Base-by-base conservation (phyloP, 768 basidiomycete species). In the Podaxis rugospora region DNA sequence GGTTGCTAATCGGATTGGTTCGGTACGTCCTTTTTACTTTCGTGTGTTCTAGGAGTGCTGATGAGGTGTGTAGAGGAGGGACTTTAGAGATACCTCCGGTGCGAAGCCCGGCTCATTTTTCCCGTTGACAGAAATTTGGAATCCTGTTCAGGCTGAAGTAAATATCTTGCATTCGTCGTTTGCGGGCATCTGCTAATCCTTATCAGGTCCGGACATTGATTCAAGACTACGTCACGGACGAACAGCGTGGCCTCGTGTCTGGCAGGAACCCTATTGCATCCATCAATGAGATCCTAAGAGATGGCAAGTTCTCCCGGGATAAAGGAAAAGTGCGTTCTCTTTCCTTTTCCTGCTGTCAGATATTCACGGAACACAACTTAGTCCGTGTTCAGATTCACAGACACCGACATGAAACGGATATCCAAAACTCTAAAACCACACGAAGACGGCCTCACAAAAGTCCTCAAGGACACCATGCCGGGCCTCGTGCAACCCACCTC, bases 241-340 rank as follows among this genome's bases (percentile, higher is more conserved):
- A 96, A 65, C 89, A 93, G 63, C 87, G 87, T 73, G 89, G 90
- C 7, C 80, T 86, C 4, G 80, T 86, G 7, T 81, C 91, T 21
- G 88, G 91, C 5, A 82, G 94, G 49, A 94, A 95, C 70, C 92
- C 93, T 5, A 89, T 98, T 63, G 86, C 88, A 0, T 94, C 95
- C 1, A 93, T 98, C 71, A 97, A 95, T 66, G 97, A 98, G 66
- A 88, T 93, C 13, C 81, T 99, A 40, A 83, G 93, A 14, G 92
- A 93, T 57, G 91, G 92, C 37, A 89, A 85, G 66, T 86, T 89
- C 64, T 78, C 76, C 25, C 82, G 94, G 61, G 95, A 98, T 66
- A 89, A 79, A 71, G 76, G 83, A 52, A 95, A 93, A 80, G 95
- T 92, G 37, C 36, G 57, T 42, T 46, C 21, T 18, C 32, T 16